A percentile compares a stretch with the other conserved stretches of the same genome.
Conservation (phyloP, 768 basidiomycete species). For the Paxillus rubicundulus region DNA sequence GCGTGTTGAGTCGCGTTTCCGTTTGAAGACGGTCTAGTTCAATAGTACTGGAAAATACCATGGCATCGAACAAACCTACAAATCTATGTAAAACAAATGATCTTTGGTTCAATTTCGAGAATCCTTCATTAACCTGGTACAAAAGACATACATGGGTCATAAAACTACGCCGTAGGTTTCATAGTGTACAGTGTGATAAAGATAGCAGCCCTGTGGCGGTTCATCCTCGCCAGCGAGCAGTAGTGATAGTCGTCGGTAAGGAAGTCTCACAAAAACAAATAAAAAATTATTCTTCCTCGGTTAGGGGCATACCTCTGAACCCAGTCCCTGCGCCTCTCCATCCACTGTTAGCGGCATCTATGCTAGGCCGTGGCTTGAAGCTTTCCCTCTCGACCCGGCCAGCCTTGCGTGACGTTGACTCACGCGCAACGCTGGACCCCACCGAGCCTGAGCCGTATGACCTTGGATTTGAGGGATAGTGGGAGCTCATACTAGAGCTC, state of each 20-base stretch:
- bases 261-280: neutral
- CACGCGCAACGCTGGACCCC: conserved; percentile 10
- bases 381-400: conserved; percentile 65
- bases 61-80: too few relatives aligned
- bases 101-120: neutral
- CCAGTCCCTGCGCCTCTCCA: conserved; percentile 6
- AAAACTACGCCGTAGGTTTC: neutral
- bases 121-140: neutral
- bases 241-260: neutral
- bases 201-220: conserved; percentile 16
- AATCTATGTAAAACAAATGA: too few relatives aligned
- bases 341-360: conserved; percentile 40
- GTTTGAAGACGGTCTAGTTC: too few relatives aligned
- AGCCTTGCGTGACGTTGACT: conserved; percentile 40
- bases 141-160: conserved; percentile 1
- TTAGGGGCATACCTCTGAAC: conserved; percentile 27
- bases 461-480: conserved; percentile 11
- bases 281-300: conserved; percentile 19
- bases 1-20: too few relatives aligned
- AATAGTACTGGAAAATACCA: too few relatives aligned
- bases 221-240: conserved; percentile 23
- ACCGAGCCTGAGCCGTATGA: conserved; percentile 12
- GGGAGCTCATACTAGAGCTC: conserved; percentile 5
- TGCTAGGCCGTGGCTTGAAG: conserved; percentile 78
- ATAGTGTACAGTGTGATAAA: conserved; percentile 22